Evolutionary conservation across 2,329 filamentous ascomycete genomes (phyloP), one percentile per base, ranked within the genome.

Genomic region (Calonectria leucothoes): DNA sequence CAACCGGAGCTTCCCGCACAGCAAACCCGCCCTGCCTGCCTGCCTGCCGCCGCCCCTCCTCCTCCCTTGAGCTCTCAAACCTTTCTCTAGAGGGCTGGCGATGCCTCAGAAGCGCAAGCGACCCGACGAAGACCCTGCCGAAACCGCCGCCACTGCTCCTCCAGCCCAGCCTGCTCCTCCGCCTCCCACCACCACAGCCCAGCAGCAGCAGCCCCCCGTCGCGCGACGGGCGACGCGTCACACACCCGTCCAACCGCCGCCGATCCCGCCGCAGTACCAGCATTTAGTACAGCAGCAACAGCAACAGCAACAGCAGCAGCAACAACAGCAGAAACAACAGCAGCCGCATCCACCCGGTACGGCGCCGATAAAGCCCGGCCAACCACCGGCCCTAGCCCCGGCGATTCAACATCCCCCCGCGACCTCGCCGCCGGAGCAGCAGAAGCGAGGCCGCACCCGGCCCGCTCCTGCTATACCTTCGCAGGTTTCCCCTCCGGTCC

Each of bases 221-320:
- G 81, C 83, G 82, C 84, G 84, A 79, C 82, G 84, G 73, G 81
- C 83, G 74, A 85, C 84, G 84, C 84, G 84, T 82, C 84, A 85
- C 73, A 85, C 83, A 75, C 80, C 82, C 29, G 80, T 83, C 61
- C 76, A 78, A 69, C 82, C 81, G 57, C 77, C 81, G 55, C 79
- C 79, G 67, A 72, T 66, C 14, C 67, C 74, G 51, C 71, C 48
- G 35, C 35, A 42, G 55, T 75, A 68, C 71, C 75, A 72, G 63
- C 69, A 59, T 37, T 75, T 73, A 37, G 61, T 45, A 33, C 52
- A 57, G 31, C 55, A 59, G 14, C 52, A 57, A 31, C 52, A 59
- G 17, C 52, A 59, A 12, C 52, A 59, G 20, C 55, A 35, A 15
- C 25, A 52, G 49, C n/a, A n/a, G n/a, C n/a, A n/a, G n/a, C 45